These are phyloP conservation scores for Elongisporangium senticosum DNA, from an alignment of 352 stramenopile genomes.

Conservation along the genomic window DNA sequence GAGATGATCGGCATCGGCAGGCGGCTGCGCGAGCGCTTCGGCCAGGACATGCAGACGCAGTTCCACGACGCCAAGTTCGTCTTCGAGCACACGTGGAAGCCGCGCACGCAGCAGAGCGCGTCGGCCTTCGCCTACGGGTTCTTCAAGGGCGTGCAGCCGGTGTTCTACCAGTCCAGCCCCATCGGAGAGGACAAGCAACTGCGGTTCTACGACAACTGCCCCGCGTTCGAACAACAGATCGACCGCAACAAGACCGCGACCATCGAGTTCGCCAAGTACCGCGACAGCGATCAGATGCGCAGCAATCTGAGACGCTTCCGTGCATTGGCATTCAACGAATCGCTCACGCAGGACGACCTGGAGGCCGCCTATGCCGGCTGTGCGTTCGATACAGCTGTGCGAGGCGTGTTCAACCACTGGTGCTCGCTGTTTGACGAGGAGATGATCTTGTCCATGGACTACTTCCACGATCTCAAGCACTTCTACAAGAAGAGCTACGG, in stretches of 20 bases:
- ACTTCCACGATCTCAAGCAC: constrained; percentile 83
- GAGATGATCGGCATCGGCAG: constrained; percentile 59
- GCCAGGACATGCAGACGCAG: constrained; percentile 8
- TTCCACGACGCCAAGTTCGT: constrained; percentile 35
- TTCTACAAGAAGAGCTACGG: constrained; percentile 85
- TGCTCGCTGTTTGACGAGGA: constrained; percentile 60
- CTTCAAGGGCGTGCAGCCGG: constrained; percentile 51
- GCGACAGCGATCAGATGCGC: constrained; percentile 41
- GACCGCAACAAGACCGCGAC: constrained; percentile 60
- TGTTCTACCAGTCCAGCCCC: constrained; percentile 44
- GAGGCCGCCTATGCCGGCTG: constrained; percentile 75
- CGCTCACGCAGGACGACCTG: constrained; percentile 43
- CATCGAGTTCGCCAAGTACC: constrained; percentile 50
- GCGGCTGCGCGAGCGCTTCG: constrained; percentile 46
- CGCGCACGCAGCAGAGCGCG: constrained; percentile 72
- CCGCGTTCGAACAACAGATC: constrained; percentile 45
- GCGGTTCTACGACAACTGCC: constrained; percentile 84
- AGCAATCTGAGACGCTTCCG: constrained; percentile 46
- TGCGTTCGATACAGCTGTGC: constrained; percentile 73
- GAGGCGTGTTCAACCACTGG: constrained; percentile 42
- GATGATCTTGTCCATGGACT: constrained; percentile 76
- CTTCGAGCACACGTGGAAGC: constrained; percentile 82
- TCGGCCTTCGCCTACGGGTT: constrained; percentile 71
- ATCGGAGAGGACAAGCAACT: constrained; percentile 56
- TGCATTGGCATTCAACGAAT: constrained; percentile 12